phyloP scores from a whole-genome alignment of 169 alveolate genomes.

The Plasmodium falciparum region DNA sequence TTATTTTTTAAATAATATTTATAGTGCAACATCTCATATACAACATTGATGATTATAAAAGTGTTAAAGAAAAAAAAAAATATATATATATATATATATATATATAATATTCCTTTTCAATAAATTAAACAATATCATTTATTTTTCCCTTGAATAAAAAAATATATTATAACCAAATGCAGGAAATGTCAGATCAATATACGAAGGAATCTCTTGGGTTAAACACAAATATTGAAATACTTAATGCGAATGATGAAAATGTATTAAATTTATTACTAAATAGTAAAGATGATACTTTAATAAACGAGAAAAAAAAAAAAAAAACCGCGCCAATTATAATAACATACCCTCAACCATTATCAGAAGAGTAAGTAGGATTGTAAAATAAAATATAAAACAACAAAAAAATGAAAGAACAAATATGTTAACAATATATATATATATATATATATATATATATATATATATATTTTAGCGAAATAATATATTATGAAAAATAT shows the following conservation, averaged over 20 bases:
- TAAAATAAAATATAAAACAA: background rate
- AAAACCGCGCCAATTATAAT: slow-evolving; percentile 35
- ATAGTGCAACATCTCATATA: slow-evolving; percentile 44
- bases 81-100: too few species aligned
- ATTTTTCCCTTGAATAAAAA: background rate
- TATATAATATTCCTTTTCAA: too few species aligned
- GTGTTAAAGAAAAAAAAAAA: slow-evolving; percentile 22
- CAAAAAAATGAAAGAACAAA: background rate
- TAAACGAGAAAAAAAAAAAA: background rate
- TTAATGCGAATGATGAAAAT: slow-evolving; percentile 62
- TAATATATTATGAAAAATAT: slow-evolving; percentile 35
- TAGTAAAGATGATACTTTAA: slow-evolving; percentile 7
- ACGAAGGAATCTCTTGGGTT: slow-evolving; percentile 7
- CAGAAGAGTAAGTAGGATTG: slow-evolving; percentile 24
- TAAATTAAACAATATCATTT: too few species aligned
- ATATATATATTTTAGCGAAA: slow-evolving; percentile 9
- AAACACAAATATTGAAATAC: slow-evolving; percentile 29
- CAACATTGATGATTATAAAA: slow-evolving; percentile 38
- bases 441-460: slow-evolving; percentile 2
- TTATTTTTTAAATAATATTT: slow-evolving; percentile 8
- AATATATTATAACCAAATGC: background rate
- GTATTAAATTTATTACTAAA: slow-evolving; percentile 41
- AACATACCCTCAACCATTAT: slow-evolving; percentile 39
- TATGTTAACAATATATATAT: background rate
- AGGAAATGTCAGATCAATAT: slow-evolving; percentile 26